Evolutionary conservation across 768 basidiomycete species (phyloP).

Genomic region (Tricholoma terreum): DNA sequence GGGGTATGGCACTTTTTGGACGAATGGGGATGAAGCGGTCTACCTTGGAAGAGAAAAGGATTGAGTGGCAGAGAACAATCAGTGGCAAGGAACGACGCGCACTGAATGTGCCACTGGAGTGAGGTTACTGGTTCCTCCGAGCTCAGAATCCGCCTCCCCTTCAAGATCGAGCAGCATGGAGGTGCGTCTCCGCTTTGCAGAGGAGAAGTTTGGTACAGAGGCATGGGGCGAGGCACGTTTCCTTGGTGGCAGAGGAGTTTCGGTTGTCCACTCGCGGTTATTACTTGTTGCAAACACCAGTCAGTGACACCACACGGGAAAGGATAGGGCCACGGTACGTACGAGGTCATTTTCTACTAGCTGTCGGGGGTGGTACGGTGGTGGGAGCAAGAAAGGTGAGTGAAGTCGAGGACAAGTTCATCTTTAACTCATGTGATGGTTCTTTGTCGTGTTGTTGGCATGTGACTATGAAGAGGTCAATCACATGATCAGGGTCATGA

Average conservation of each 20-base stretch:
- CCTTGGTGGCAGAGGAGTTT: too few species aligned
- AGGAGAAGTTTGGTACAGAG: conserved; percentile 38
- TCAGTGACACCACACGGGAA: too few species aligned
- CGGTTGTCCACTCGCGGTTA: conserved; percentile 4
- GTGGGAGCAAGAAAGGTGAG: too few species aligned
- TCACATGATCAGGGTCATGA: too few species aligned
- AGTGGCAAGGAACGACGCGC: not conserved
- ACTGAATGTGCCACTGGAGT: conserved; percentile 13
- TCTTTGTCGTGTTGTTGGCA: too few species aligned
- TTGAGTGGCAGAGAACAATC: not conserved
- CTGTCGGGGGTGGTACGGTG: too few species aligned
- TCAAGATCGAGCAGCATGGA: conserved; percentile 40
- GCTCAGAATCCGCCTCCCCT: conserved; percentile 16
- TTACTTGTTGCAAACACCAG: not conserved
- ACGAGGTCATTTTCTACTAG: too few species aligned
- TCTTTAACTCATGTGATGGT: too few species aligned
- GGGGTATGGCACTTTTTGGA: conserved; percentile 48
- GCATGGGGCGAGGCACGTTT: conserved; percentile 37
- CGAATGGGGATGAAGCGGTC: conserved; percentile 61
- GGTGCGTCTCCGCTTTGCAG: conserved; percentile 40
- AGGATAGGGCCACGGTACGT: too few species aligned
- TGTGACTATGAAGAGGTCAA: too few species aligned
- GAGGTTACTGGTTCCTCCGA: not conserved
- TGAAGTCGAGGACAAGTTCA: too few species aligned
- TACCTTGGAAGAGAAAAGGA: conserved; percentile 32